Percentiles rank a stretch among this genome's conserved stretches.
phyloP scores from a whole-genome alignment of 495 filamentous ascomycete species.

The Oleoguttula mirabilis region DNA sequence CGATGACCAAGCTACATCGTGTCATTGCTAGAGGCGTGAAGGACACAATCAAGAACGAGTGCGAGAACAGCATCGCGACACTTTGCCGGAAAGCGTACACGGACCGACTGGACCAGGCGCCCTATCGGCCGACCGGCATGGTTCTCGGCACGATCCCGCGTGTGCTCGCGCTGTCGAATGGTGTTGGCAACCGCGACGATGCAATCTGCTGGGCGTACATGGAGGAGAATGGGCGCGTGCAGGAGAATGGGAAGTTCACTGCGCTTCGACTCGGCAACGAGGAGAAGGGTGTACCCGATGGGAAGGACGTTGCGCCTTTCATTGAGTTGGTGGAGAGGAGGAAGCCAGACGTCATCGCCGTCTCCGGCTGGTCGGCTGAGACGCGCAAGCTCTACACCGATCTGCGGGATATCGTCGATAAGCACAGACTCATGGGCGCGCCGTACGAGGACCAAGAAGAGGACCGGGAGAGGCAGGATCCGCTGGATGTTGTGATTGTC shows the following conservation, averaged over 20 bases:
- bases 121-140: slow-evolving; percentile 92
- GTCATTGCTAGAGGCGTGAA: slow-evolving; percentile 83
- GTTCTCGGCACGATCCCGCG: slow-evolving; percentile 75
- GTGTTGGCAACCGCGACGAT: slow-evolving; percentile 63
- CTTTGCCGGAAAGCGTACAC: slow-evolving; percentile 74
- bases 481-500: slow-evolving; percentile 75
- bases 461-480: slow-evolving; percentile 50
- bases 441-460: slow-evolving; percentile 63
- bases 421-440: slow-evolving; percentile 55
- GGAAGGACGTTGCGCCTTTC: slow-evolving; percentile 51
- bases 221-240: slow-evolving; percentile 79
- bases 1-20: slow-evolving; percentile 67
- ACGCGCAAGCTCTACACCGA: slow-evolving; percentile 73
- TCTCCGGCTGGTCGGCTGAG: slow-evolving; percentile 83
- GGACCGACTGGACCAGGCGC: slow-evolving; percentile 84
- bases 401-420: slow-evolving; percentile 59
- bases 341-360: slow-evolving; percentile 77
- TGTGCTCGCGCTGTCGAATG: slow-evolving; percentile 75
- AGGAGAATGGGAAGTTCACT: slow-evolving; percentile 74
- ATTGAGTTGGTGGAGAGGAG: slow-evolving; percentile 61
- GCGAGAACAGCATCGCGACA: slow-evolving; percentile 75
- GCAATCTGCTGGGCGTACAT: slow-evolving; percentile 84
- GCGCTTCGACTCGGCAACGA: slow-evolving; percentile 61
- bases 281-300: slow-evolving; percentile 51
- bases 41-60: slow-evolving; percentile 79